A percentile compares a stretch with the other conserved stretches of the same genome.
These are phyloP conservation scores for Raphanus hybrid DNA, from an alignment of 441 rosid genomes.

Conservation along the genomic window DNA sequence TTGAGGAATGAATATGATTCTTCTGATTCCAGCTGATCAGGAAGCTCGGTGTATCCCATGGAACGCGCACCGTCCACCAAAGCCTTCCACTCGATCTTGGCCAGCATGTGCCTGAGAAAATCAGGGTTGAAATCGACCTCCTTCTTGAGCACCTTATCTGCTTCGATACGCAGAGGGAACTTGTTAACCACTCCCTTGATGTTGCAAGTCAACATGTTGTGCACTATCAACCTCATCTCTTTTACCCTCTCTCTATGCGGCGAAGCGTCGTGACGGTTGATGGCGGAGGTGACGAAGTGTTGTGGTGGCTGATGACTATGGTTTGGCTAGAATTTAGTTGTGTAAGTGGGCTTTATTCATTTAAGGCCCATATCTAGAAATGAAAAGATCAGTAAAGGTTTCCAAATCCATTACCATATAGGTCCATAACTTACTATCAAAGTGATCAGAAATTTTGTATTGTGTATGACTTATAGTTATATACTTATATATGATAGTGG, in stretches of 20 bases:
- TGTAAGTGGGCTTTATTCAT: slow-evolving; percentile 12
- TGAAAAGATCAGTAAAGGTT: not conserved
- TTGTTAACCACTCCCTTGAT: slow-evolving; percentile 80
- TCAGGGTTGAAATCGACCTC: slow-evolving; percentile 73
- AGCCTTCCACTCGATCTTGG: slow-evolving; percentile 79
- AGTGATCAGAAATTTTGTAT: not conserved
- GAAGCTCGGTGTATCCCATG: slow-evolving; percentile 74
- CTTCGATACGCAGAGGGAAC: slow-evolving; percentile 74
- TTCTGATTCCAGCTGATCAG: slow-evolving; percentile 57
- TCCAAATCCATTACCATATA: too few relatives aligned
- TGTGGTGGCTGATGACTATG: not conserved
- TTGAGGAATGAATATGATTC: slow-evolving; percentile 57
- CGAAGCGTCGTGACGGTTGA: not conserved
- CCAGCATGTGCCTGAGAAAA: slow-evolving; percentile 66
- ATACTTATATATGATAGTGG: too few relatives aligned
- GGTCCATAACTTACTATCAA: not conserved
- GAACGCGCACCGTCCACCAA: slow-evolving; percentile 65
- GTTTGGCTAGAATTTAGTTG: not conserved
- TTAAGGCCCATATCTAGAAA: slow-evolving; percentile 10
- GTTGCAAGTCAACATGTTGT: slow-evolving; percentile 86
- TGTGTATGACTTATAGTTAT: too few relatives aligned
- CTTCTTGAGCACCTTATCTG: slow-evolving; percentile 57
- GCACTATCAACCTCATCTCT: slow-evolving; percentile 78
- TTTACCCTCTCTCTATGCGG: slow-evolving; percentile 13
- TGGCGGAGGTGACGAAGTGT: not conserved